Percentiles rank a stretch among this genome's conserved stretches.
phyloP scores from a whole-genome alignment of 208 protist species.

The Wallacemonas sp. region DNA sequence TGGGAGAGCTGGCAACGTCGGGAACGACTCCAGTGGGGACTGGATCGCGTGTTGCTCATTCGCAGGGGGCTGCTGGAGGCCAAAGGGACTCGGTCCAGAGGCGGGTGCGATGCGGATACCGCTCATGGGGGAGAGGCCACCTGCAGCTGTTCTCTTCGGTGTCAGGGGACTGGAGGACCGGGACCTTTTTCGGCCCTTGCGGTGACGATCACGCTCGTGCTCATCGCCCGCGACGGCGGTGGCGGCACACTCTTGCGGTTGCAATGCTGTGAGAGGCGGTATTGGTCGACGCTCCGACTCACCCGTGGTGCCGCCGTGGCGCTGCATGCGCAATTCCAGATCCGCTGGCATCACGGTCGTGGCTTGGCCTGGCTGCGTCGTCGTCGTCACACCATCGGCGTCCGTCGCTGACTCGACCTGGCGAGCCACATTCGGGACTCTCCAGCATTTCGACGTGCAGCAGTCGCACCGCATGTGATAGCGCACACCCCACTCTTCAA shows the following conservation, averaged over 20 bases:
- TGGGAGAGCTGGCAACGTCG: neutral
- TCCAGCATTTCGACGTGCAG: conserved; percentile 80
- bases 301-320: neutral
- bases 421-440: conserved; percentile 13
- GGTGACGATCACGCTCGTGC: neutral
- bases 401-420: conserved; percentile 2
- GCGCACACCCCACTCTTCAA: conserved; percentile 85
- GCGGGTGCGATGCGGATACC: conserved; percentile 35
- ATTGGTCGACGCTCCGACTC: no score
- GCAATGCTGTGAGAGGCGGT: no score
- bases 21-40: conserved; percentile 10
- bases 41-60: conserved; percentile 14
- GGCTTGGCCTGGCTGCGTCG: neutral
- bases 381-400: conserved; percentile 4
- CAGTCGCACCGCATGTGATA: conserved; percentile 89
- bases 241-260: no score
- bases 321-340: neutral
- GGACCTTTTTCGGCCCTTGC: conserved; percentile 39
- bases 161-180: conserved; percentile 53
- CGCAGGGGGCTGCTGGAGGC: conserved; percentile 17
- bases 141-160: conserved; percentile 28
- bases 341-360: neutral
- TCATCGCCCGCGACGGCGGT: neutral
- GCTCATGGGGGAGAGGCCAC: conserved; percentile 31
- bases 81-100: conserved; percentile 33